These are phyloP conservation scores for Curvularia sp. DNA, from an alignment of 2,329 filamentous ascomycete species.

Conservation along the genomic window DNA sequence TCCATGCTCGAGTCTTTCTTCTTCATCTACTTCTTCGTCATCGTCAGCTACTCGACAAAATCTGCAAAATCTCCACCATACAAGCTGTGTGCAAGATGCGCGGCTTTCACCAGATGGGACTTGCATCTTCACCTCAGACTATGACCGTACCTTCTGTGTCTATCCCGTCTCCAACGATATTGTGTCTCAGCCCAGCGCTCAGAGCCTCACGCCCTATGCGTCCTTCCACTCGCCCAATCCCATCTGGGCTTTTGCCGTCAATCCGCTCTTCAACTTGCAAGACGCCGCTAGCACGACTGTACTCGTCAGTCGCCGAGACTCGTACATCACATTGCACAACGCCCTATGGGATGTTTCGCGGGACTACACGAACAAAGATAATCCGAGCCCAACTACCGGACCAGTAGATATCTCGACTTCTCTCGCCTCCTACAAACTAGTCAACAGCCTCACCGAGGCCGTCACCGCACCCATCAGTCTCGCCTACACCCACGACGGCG, in stretches of 20 bases:
- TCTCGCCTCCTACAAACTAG: slow-evolving; percentile 62
- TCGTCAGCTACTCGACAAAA: not conserved
- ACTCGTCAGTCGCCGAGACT: slow-evolving; percentile 61
- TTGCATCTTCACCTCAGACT: slow-evolving; percentile 62
- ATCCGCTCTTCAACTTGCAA: slow-evolving; percentile 63
- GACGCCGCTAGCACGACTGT: slow-evolving; percentile 60
- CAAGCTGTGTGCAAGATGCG: slow-evolving; percentile 41
- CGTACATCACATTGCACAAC: slow-evolving; percentile 65
- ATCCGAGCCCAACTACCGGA: not conserved
- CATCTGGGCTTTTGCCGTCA: slow-evolving; percentile 62
- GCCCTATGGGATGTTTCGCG: slow-evolving; percentile 55
- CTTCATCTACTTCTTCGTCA: slow-evolving; percentile 9
- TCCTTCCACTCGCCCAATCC: slow-evolving; percentile 57
- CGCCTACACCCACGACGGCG: slow-evolving; percentile 58
- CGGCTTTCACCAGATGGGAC: slow-evolving; percentile 61
- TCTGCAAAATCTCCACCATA: slow-evolving; percentile 1
- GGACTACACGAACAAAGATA: slow-evolving; percentile 15
- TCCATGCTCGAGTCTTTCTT: not conserved
- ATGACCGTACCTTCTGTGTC: slow-evolving; percentile 63
- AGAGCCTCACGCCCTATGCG: slow-evolving; percentile 56
- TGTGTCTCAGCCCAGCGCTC: slow-evolving; percentile 11
- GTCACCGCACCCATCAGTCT: slow-evolving; percentile 64
- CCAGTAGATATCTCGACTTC: slow-evolving; percentile 35
- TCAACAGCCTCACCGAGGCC: slow-evolving; percentile 63
- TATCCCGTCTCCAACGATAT: slow-evolving; percentile 41